Conservation (phyloP, 495 filamentous ascomycete genomes). For the Terfezia boudieri region DNA sequence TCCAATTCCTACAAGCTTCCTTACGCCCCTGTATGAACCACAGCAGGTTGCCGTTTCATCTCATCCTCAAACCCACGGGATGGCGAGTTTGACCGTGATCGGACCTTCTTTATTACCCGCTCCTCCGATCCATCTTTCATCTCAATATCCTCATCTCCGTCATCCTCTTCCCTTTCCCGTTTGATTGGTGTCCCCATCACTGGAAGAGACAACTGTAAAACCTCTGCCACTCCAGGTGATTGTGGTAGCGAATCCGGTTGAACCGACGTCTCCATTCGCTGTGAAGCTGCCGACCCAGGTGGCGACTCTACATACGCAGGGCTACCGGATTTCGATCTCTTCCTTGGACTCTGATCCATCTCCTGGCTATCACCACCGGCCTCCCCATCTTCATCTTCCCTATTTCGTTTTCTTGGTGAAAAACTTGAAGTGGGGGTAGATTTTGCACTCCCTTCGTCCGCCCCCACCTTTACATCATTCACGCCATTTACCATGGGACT, state of each 20-base stretch:
- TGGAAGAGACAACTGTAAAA: background rate
- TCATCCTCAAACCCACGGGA: background rate
- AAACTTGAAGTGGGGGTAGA: conserved; percentile 2
- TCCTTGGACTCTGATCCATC: background rate
- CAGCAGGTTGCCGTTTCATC: background rate
- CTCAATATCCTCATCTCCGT: background rate
- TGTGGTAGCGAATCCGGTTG: background rate
- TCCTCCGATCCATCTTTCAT: background rate
- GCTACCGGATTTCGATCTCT: background rate
- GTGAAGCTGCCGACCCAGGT: background rate
- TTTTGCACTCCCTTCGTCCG: background rate
- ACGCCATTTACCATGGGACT: background rate
- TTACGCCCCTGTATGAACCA: background rate
- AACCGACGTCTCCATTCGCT: background rate
- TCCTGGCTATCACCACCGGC: background rate
- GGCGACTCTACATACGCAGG: background rate
- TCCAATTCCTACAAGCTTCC: too few species aligned
- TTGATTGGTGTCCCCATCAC: background rate
- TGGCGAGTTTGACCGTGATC: background rate
- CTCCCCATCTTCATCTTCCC: conserved; percentile 5
- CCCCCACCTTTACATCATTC: conserved; percentile 4
- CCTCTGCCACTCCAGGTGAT: background rate
- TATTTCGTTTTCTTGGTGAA: conserved; percentile 10
- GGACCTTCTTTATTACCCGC: background rate
- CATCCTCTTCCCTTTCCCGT: background rate